A percentile compares a stretch with the other conserved stretches of the same genome.
Conservation (phyloP, 1,284 basidiomycete species). For the Salmacisia buchloeana region DNA sequence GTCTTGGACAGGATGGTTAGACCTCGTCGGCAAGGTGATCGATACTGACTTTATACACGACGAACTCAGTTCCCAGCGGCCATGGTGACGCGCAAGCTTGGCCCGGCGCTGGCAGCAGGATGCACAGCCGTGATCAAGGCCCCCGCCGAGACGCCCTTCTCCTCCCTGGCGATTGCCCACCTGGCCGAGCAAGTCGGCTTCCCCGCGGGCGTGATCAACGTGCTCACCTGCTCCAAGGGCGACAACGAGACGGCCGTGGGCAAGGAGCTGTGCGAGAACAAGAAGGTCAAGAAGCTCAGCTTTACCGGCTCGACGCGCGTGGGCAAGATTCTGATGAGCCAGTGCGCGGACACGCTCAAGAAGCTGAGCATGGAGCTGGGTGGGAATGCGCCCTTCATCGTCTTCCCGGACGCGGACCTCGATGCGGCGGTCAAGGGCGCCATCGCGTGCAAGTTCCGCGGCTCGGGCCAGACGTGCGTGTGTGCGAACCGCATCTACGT, state of each 20-base stretch:
- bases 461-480: constrained; percentile 83
- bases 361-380: constrained; percentile 61
- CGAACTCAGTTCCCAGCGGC: constrained; percentile 38
- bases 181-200: constrained; percentile 80
- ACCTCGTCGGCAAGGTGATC: too few species aligned
- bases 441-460: constrained; percentile 83
- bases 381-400: constrained; percentile 88
- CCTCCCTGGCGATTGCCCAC: constrained; percentile 78
- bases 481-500: constrained; percentile 57
- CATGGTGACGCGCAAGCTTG: constrained; percentile 74
- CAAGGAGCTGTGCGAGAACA: constrained; percentile 58
- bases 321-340: constrained; percentile 78
- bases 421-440: constrained; percentile 86
- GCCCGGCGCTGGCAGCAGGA: constrained; percentile 81
- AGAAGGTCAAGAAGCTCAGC: constrained; percentile 74
- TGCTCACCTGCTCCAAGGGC: constrained; percentile 75
- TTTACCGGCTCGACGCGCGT: constrained; percentile 90
- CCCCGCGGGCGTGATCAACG: constrained; percentile 89
- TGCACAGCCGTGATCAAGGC: constrained; percentile 95
- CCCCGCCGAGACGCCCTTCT: constrained; percentile 90
- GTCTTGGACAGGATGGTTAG: too few species aligned
- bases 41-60: too few species aligned
- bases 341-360: constrained; percentile 81
- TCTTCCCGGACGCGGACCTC: constrained; percentile 93
- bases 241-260: constrained; percentile 71